Evolutionary conservation across 176 grass and related monocot species (phyloP).

Genomic region (Lolium perenne): DNA sequence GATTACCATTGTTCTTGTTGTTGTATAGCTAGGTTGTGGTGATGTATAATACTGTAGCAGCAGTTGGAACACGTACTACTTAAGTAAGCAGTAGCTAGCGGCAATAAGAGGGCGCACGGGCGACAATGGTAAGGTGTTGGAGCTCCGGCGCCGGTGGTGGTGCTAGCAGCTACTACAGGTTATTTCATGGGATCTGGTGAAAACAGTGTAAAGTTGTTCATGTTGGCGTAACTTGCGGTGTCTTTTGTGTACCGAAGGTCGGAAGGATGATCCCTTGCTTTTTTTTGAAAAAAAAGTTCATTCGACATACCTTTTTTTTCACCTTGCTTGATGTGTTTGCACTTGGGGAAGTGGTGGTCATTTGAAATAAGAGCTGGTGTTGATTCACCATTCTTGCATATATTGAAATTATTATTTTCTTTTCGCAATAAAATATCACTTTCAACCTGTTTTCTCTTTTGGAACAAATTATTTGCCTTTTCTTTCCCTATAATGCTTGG

Average conservation of each 20-base stretch:
- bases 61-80: background rate
- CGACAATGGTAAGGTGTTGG: background rate
- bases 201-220: conserved; percentile 19
- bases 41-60: background rate
- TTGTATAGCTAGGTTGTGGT: conserved; percentile 20
- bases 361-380: no score
- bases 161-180: background rate
- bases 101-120: background rate
- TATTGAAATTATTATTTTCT: no score
- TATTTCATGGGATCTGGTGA: conserved; percentile 33
- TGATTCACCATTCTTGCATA: no score
- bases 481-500: no score
- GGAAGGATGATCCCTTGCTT: background rate
- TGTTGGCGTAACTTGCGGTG: background rate
- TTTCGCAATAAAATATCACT: no score
- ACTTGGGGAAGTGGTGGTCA: no score
- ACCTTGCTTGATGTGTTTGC: background rate
- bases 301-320: background rate
- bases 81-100: conserved; percentile 1
- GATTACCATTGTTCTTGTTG: background rate
- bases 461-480: no score
- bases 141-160: background rate
- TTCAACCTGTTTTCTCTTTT: no score
- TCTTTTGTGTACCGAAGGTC: background rate
- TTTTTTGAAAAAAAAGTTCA: background rate